These are phyloP conservation scores for Neonectria faginata DNA, from an alignment of 2,329 filamentous ascomycete species.

Conservation along the genomic window DNA sequence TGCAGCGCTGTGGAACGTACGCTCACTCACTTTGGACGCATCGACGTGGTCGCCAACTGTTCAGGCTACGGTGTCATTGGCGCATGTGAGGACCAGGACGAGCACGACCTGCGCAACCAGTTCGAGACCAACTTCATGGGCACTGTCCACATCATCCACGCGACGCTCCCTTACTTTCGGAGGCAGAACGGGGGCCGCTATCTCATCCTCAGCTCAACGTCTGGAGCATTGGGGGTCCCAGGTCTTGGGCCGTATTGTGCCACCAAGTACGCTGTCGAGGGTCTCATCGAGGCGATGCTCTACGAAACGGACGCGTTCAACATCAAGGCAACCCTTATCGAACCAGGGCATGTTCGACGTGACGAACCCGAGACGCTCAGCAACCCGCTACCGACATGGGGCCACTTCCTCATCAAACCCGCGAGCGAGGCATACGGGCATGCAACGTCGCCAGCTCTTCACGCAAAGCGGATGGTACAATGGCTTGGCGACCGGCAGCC, in stretches of 20 bases:
- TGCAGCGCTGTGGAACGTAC: conserved; percentile 75
- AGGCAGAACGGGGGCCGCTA: conserved; percentile 82
- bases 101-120: conserved; percentile 93
- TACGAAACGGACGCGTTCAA: conserved; percentile 94
- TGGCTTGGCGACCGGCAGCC: conserved; percentile 95
- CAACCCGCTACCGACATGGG: conserved; percentile 77
- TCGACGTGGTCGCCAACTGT: conserved; percentile 94
- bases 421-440: conserved; percentile 84
- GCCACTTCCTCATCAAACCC: conserved; percentile 91
- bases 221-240: conserved; percentile 91
- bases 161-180: conserved; percentile 88
- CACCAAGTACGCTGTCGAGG: conserved; percentile 96
- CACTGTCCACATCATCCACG: conserved; percentile 90
- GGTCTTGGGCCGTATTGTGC: conserved; percentile 95
- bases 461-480: conserved; percentile 90
- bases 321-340: conserved; percentile 92
- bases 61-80: conserved; percentile 96
- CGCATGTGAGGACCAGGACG: conserved; percentile 95
- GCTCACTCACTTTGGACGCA: conserved; percentile 79
- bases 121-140: conserved; percentile 99
- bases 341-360: conserved; percentile 87
- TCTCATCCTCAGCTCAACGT: conserved; percentile 93
- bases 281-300: conserved; percentile 94
- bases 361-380: conserved; percentile 76
- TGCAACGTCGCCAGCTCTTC: conserved; percentile 83